Evolutionary conservation across 345 rosid genomes (phyloP).

Genomic region (Excoecaria agallocha): DNA sequence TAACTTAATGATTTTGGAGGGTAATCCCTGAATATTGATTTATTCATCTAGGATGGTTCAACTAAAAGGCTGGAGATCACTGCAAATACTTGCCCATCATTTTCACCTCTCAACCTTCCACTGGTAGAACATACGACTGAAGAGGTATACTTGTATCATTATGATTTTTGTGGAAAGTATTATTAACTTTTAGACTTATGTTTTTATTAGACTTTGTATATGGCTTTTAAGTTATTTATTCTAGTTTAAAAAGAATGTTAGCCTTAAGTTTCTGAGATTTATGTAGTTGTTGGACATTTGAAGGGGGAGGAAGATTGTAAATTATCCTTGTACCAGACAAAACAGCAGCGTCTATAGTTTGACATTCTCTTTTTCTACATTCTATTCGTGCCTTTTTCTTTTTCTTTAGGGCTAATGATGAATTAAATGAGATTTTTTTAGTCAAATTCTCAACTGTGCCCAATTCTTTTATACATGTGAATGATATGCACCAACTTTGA

Average conservation of each 20-base stretch:
- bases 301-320: neutral
- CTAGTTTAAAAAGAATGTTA: neutral
- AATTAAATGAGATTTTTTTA: neutral
- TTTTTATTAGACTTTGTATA: neutral
- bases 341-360: neutral
- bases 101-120: conserved; percentile 43
- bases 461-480: neutral
- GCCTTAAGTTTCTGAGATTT: neutral
- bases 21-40: conserved; percentile 3
- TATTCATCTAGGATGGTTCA: conserved; percentile 41
- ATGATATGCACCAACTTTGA: neutral
- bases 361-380: neutral
- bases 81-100: conserved; percentile 41
- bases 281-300: neutral
- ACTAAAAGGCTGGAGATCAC: conserved; percentile 43
- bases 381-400: neutral
- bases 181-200: neutral
- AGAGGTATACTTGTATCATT: conserved; percentile 43
- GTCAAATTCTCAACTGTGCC: neutral
- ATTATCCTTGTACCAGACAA: neutral
- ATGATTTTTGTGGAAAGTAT: conserved; percentile 3
- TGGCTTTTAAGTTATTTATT: neutral
- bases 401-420: too few species aligned
- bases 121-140: conserved; percentile 41
- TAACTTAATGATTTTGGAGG: conserved; percentile 3